A percentile compares a stretch with the other conserved stretches of the same genome.
Evolutionary conservation across 495 filamentous ascomycete species (phyloP).

Genomic region (Saxophila tyrrhenica): DNA sequence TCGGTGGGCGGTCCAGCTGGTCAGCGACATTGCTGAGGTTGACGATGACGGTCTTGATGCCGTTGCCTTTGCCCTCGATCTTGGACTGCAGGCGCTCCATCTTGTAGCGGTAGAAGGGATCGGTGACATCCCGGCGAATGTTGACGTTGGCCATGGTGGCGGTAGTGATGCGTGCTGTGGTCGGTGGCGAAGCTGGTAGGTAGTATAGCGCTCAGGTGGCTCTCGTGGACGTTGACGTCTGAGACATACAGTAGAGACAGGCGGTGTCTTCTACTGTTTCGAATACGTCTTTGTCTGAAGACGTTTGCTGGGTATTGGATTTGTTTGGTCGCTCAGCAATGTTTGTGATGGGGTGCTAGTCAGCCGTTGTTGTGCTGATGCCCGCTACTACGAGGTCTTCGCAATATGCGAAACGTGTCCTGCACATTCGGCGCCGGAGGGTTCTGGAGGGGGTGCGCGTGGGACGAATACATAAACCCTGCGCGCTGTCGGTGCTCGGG

Average conservation of each 20-base stretch:
- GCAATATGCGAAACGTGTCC: conserved; percentile 79
- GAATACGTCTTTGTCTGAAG: not conserved
- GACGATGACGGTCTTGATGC: conserved; percentile 93
- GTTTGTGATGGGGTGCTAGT: conserved; percentile 24
- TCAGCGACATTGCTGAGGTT: conserved; percentile 91
- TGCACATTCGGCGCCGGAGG: conserved; percentile 78
- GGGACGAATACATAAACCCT: conserved; percentile 74
- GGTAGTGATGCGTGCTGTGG: conserved; percentile 24
- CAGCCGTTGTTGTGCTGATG: conserved; percentile 72
- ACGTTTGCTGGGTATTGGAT: not conserved
- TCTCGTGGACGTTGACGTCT: conserved; percentile 19
- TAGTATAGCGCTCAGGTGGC: conserved; percentile 3
- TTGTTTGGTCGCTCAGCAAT: not conserved
- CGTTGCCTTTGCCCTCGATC: conserved; percentile 98
- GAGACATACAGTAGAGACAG: conserved; percentile 34
- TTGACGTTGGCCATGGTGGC: conserved; percentile 84
- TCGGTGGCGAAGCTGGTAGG: not conserved
- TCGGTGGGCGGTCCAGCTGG: conserved; percentile 81
- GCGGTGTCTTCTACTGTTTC: not conserved
- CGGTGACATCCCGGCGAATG: conserved; percentile 95
- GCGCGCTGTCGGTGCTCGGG: conserved; percentile 7
- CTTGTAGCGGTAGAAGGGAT: conserved; percentile 99
- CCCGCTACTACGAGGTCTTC: conserved; percentile 77
- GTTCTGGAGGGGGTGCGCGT: conserved; percentile 64
- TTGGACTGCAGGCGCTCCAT: conserved; percentile 98